phyloP scores from a whole-genome alignment of 208 protist genomes.

The Leishmania tropica region DNA sequence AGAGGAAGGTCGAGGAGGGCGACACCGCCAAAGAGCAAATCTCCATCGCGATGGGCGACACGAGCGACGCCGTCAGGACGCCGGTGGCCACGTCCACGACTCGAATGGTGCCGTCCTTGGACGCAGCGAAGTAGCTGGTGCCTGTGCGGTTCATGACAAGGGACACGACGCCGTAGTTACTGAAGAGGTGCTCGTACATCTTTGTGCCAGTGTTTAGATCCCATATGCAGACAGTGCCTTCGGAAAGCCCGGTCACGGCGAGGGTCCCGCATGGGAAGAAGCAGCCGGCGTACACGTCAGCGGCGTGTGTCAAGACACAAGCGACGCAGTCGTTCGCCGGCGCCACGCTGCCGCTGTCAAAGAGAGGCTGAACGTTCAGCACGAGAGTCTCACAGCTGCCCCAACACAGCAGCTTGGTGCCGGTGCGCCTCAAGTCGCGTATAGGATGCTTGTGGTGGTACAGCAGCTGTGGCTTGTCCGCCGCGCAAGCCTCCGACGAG shows the following conservation, averaged over 20 bases:
- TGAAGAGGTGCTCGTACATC: conserved; percentile 74
- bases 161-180: conserved; percentile 60
- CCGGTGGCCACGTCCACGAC: conserved; percentile 80
- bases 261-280: conserved; percentile 79
- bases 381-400: conserved; percentile 66
- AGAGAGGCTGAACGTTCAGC: conserved; percentile 44
- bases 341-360: conserved; percentile 6
- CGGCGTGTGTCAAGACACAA: conserved; percentile 58
- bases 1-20: conserved; percentile 70
- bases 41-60: conserved; percentile 68
- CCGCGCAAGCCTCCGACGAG: conserved; percentile 11
- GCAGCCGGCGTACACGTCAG: conserved; percentile 72
- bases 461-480: conserved; percentile 29
- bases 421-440: conserved; percentile 46
- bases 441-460: conserved; percentile 57
- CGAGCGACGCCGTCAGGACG: conserved; percentile 64
- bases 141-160: conserved; percentile 65
- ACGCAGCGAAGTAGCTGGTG: conserved; percentile 78
- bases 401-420: conserved; percentile 65
- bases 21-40: conserved; percentile 74
- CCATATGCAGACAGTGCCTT: conserved; percentile 82
- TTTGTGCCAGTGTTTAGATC: conserved; percentile 59
- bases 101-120: conserved; percentile 72
- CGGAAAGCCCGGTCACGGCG: conserved; percentile 73
- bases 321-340: conserved; percentile 20